Base-by-base conservation (phyloP, 495 filamentous ascomycete genomes). In the Aspergillus sclerotiicarbonarius region DNA sequence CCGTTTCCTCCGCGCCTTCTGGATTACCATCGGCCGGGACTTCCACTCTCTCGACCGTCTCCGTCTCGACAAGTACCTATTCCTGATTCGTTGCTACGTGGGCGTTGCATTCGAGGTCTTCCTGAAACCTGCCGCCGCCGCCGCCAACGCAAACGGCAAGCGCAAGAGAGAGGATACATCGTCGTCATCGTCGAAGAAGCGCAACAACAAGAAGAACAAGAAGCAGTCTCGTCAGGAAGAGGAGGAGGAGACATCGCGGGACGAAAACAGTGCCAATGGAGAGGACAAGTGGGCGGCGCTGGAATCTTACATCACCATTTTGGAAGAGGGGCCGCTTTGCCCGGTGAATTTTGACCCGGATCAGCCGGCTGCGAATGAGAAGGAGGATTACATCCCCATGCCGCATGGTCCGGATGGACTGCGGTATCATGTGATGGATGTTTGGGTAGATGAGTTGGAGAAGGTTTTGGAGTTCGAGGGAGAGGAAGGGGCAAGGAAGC, bases 41-140 rank as follows among this genome's bases (percentile, higher is more conserved):
- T 98, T 89, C 87, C 80, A 79, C 32, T 76, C 82, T 19, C 89
- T 99, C 58, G 95, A 97, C 70, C 86, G 87, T 21, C 70, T 95
- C 57, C 85, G 93, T 37, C 85, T 97, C 79, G 90, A 98, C 69
- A 98, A 98, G 75, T 98, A 93, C 68, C 78, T 99, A 50, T 79
- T 89, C 62, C 79, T 99, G 21, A 86, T 96, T 53, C 84, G 94
- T 48, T 81, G 84, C 54, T 90, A 91, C 56, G 72, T 98, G 12
- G 81, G 81, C 13, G 83, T 87, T 10, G 80, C 82, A 16, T 89
- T 95, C 57, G 70, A 74, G 60, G 44, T 77, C 1, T 72, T 77
- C 58, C 33, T 80, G 19, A 76, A 76, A 66, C 37, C 35, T 8
- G 32, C 48, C 61, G 25, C 25, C 47, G n/a, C 51, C 43, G 18